These are phyloP conservation scores for Botryosphaeria dothidea DNA, from an alignment of 2,329 filamentous ascomycete species.

Conservation along the genomic window DNA sequence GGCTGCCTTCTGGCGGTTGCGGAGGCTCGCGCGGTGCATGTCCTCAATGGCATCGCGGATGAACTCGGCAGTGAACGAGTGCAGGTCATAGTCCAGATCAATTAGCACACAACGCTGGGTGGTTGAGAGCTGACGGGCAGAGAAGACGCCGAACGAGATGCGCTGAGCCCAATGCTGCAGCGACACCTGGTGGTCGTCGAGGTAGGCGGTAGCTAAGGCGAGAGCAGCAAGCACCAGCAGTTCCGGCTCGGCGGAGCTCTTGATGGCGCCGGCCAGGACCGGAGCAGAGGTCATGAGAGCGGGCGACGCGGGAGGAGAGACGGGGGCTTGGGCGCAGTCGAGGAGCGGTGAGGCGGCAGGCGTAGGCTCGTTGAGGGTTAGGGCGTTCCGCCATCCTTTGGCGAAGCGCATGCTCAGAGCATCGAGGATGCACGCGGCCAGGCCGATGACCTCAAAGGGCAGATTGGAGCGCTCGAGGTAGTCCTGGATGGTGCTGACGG, in stretches of 20 bases:
- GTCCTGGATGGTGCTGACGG: constrained; percentile 28
- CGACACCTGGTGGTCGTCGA: constrained; percentile 33
- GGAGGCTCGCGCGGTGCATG: constrained; percentile 29
- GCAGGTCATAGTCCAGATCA: constrained; percentile 41
- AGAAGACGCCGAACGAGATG: constrained; percentile 30
- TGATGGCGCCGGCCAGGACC: neutral
- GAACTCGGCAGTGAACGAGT: constrained; percentile 35
- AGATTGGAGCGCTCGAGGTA: constrained; percentile 35
- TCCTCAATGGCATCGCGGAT: constrained; percentile 32
- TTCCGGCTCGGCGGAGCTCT: constrained; percentile 29
- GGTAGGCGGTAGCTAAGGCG: constrained; percentile 35
- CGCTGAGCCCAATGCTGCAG: constrained; percentile 35
- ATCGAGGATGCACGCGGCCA: constrained; percentile 41
- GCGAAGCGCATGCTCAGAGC: constrained; percentile 35
- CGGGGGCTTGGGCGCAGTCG: constrained; percentile 23
- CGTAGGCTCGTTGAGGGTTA: constrained; percentile 24
- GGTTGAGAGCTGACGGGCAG: constrained; percentile 32
- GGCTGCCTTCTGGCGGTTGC: constrained; percentile 5
- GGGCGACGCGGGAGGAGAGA: constrained; percentile 5
- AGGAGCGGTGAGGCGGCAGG: constrained; percentile 23
- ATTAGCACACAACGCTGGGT: constrained; percentile 35
- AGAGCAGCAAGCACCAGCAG: constrained; percentile 39
- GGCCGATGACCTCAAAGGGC: constrained; percentile 37
- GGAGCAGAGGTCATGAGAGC: constrained; percentile 1
- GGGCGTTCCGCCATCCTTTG: constrained; percentile 31